Evolutionary conservation across 148 eudicot species (phyloP).

Genomic region (Arctostaphylos glauca): DNA sequence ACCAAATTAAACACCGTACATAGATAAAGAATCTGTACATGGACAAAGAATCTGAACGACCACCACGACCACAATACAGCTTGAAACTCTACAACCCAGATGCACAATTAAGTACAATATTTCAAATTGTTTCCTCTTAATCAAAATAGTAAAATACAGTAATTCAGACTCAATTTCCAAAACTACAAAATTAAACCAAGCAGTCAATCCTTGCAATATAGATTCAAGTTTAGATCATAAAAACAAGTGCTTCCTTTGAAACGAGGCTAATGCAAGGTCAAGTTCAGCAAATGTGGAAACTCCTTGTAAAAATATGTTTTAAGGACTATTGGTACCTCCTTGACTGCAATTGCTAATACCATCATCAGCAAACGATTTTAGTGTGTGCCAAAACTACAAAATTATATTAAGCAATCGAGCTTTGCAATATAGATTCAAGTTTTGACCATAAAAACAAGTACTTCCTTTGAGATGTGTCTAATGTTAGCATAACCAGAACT

Average conservation of each 20-base stretch:
- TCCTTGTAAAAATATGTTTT: not conserved
- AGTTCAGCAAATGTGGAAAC: not conserved
- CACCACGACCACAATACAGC: not conserved
- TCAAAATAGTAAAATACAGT: not conserved
- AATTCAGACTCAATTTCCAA: too few species aligned
- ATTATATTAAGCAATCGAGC: too few species aligned
- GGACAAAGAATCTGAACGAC: not conserved
- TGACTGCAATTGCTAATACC: not conserved
- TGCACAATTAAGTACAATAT: not conserved
- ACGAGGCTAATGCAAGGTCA: not conserved
- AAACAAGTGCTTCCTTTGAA: not conserved
- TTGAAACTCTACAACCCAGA: not conserved
- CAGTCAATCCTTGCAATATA: not conserved
- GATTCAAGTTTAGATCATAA: not conserved
- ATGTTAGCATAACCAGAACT: not conserved
- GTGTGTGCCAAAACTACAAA: too few species aligned
- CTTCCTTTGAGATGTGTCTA: too few species aligned
- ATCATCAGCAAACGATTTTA: not conserved
- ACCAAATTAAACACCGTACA: not conserved
- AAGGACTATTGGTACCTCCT: not conserved
- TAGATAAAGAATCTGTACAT: not conserved
- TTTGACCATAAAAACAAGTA: too few species aligned
- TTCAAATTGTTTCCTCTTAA: not conserved
- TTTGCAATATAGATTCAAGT: too few species aligned
- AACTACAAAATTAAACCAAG: too few species aligned